Evolutionary conservation across 1,139 yeast species (phyloP).

Genomic region (Hemisphaericaspora subhashii): DNA sequence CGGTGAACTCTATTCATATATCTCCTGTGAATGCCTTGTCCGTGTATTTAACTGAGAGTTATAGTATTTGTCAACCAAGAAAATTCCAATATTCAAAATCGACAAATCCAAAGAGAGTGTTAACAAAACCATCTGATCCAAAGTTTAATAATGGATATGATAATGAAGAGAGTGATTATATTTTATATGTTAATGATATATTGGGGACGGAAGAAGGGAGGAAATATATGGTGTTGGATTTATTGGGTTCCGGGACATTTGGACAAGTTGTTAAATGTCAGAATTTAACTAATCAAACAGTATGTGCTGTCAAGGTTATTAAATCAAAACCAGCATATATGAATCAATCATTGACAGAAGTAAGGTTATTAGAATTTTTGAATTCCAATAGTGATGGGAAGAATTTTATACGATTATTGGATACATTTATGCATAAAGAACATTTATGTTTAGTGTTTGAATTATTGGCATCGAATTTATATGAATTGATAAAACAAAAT

Average conservation of each 20-base stretch:
- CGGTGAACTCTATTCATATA: slow-evolving; percentile 72
- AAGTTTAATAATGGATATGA: slow-evolving; percentile 80
- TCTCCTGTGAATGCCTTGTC: slow-evolving; percentile 90
- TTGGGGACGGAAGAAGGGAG: slow-evolving; percentile 86
- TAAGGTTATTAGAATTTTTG: slow-evolving; percentile 76
- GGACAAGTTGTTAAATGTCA: slow-evolving; percentile 99
- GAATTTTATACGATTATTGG: slow-evolving; percentile 75
- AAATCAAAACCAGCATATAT: slow-evolving; percentile 90
- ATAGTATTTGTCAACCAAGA: slow-evolving; percentile 81
- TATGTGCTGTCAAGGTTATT: slow-evolving; percentile 92
- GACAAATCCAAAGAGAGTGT: slow-evolving; percentile 85
- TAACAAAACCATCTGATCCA: slow-evolving; percentile 91
- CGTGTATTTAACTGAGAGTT: slow-evolving; percentile 74
- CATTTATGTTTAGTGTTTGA: slow-evolving; percentile 94
- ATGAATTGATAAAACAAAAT: slow-evolving; percentile 89
- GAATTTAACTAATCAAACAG: slow-evolving; percentile 80
- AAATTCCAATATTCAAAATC: slow-evolving; percentile 78
- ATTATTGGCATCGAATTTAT: slow-evolving; percentile 79
- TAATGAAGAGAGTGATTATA: slow-evolving; percentile 87
- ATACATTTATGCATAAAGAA: slow-evolving; percentile 88
- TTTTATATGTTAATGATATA: slow-evolving; percentile 89
- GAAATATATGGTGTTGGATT: slow-evolving; percentile 83
- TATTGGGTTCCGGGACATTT: slow-evolving; percentile 95
- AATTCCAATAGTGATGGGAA: slow-evolving; percentile 74
- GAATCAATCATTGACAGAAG: slow-evolving; percentile 91